Evolutionary conservation across 306 rosid genomes (phyloP), one percentile per base, ranked within the genome.

Genomic region (Sindora glabra): DNA sequence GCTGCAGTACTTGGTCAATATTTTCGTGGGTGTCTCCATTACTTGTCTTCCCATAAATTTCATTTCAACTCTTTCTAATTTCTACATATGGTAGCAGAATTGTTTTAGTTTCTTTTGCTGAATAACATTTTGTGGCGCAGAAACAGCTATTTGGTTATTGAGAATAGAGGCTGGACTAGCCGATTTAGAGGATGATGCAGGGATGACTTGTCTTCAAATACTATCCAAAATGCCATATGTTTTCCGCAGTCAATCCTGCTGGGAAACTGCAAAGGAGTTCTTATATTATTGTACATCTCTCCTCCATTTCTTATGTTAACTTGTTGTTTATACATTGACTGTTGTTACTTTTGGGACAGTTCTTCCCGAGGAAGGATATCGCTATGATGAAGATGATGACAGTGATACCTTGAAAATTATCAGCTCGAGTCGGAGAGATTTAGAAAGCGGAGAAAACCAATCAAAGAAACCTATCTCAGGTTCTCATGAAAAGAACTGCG

Each of bases 101-200:
- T n/a, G n/a, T n/a, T n/a, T n/a, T n/a, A n/a, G n/a, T n/a, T n/a
- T n/a, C n/a, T n/a, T n/a, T n/a, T n/a, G n/a, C n/a, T n/a, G n/a
- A n/a, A n/a, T n/a, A n/a, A n/a, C n/a, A n/a, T n/a, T n/a, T n/a
- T n/a, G n/a, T n/a, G 16, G 3, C 8, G 48, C 34, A 69, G 75
- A 70, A 1, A 57, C 42, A 19, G 75, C 69, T 17, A 17, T 60
- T 33, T 70, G 75, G 75, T 10, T 70, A 13, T 13, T 23, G 19
- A 52, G 13, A 7, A 9, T 8, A 32, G 30, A 70, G 5, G 0
- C 0, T 0, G 5, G 4, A 42, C 57, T 70, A 29, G 34, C 34
- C 5, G 5, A 1, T 29, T 6, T 4, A 29, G 5, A 29, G 34
- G 50, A 69, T 16, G 2, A 33, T 9, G 6, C 9, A 0, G 19